Base-by-base conservation (phyloP, 768 basidiomycete genomes). In the Suillus weaverae region DNA sequence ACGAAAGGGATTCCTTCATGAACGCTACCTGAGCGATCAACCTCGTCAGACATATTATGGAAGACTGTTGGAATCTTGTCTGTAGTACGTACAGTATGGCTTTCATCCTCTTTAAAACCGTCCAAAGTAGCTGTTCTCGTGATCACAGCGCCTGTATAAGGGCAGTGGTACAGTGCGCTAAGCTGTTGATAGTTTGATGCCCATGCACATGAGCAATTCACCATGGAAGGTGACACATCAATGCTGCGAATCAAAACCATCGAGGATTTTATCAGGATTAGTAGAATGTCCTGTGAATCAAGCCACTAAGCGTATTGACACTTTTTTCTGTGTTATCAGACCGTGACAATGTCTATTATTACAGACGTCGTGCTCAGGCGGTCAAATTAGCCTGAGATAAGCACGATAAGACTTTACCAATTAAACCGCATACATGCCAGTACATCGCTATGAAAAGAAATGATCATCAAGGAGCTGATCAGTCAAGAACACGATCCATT, bases 151-250 rank as follows among this genome's bases (percentile, higher is more conserved):
- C 91, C 90, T 0, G 91, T 95, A 69, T 83, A 80, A 0, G 84
- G 82, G 5, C 82, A 89, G 55, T 84, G 79, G 74, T 90, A 92
- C 54, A 96, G 80, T 36, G 80, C 85, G 30, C 80, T 76, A 20
- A 95, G 83, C 65, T 95, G 89, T 14, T 80, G 71, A 38, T 82
- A 76, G 70, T 88, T 84, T 5, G 90, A 90, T 1, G 92, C 90
- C 92, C 92, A 95, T 11, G 88, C 86, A 68, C 89, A 93, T 20
- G 94, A 88, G 1, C 90, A 84, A 73, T 95, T 95, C 68, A 94
- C 79, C 50, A 95, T 77, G 10, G 90, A 82, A 11, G 92, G 90
- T 10, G 80, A 70, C 60, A 92, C 77, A 57, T 78, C 70, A 66
- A 92, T 79, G 63, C 78, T 82, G 67, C 84, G 84, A 68, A 92